Evolutionary conservation across 2,329 filamentous ascomycete species (phyloP), one percentile per base, ranked within the genome.

Genomic region (Pseudogymnoascus sp.): DNA sequence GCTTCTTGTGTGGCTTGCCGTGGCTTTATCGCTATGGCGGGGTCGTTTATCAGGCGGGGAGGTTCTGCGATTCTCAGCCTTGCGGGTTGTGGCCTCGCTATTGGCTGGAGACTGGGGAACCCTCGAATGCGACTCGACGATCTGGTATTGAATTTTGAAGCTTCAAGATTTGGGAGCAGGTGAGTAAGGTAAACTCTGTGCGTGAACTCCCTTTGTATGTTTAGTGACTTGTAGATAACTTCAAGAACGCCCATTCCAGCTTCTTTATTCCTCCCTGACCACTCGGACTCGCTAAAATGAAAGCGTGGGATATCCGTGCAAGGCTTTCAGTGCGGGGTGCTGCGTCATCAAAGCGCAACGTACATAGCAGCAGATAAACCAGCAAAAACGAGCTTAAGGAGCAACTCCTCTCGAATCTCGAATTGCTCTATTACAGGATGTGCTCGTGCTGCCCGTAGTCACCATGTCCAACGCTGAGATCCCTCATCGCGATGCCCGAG

Each of bases 11-110:
- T 31, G 46, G 46, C 46, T 53, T 31, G 46, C 2, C 1, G 14
- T 53, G 46, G 46, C 46, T 53, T 53, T 53, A 53, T 53, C 46
- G n/a, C 26, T 31, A 31, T 53, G 46, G 46, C 46, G 46, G 46
- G 46, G 46, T 53, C n/a, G 46, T 53, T 53, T 53, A 53, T 53
- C 46, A 16, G 26, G 46, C 8, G 46, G n/a, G 24, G 46, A 53
- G n/a, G n/a, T n/a, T 53, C 46, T 6, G 1, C 4, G 6, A 19
- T 31, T 31, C 46, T 53, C 46, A 53, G 46, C 46, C 46, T 53
- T 31, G 46, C 46, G 26, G 26, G 26, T 31, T 53, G 26, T 19
- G 26, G n/a, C 46, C n/a, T 53, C 46, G 26, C 26, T 31, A 53
- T 53, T 53, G 46, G 46, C 46, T 53, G n/a, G 46, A 6, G 8